These are phyloP conservation scores for Dendrobium nobile DNA, from an alignment of 106 monocot species.

Conservation along the genomic window DNA sequence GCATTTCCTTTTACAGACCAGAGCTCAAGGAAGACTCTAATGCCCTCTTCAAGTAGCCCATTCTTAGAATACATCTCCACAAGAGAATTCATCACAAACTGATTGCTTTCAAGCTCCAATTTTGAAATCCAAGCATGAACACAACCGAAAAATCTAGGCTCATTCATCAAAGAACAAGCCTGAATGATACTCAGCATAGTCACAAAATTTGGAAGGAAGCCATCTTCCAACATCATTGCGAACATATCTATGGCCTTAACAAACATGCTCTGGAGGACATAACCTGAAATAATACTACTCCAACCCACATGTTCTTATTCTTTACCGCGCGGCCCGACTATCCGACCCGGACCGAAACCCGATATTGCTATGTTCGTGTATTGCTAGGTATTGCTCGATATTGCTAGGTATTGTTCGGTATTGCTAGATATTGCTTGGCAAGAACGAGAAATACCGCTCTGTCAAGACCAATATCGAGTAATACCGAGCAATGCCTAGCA, in stretches of 20 bases:
- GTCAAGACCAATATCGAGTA: too few relatives aligned
- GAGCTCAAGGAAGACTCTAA: slow-evolving; percentile 18
- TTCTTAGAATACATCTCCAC: slow-evolving; percentile 47
- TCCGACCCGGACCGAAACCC: too few relatives aligned
- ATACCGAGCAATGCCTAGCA: too few relatives aligned
- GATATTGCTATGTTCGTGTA: too few relatives aligned
- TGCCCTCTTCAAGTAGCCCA: slow-evolving; percentile 21
- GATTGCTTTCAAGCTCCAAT: slow-evolving; percentile 14
- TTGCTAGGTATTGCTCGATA: too few relatives aligned
- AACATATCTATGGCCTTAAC: slow-evolving; percentile 30
- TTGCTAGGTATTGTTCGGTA: too few relatives aligned
- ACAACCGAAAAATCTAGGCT: slow-evolving; percentile 10
- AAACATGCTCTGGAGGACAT: slow-evolving; percentile 22
- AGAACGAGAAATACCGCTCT: too few relatives aligned
- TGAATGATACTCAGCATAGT: slow-evolving; percentile 40
- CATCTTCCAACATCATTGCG: slow-evolving; percentile 31
- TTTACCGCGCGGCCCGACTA: too few relatives aligned
- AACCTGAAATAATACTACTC: slow-evolving; percentile 38
- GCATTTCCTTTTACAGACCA: background rate
- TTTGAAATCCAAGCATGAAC: slow-evolving; percentile 24
- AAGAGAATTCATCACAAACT: slow-evolving; percentile 28
- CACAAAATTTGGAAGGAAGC: slow-evolving; percentile 28
- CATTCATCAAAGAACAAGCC: slow-evolving; percentile 33
- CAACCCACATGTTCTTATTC: too few relatives aligned
- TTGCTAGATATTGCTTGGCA: too few relatives aligned